Conservation (phyloP, 768 basidiomycete genomes). For the Leccinum sublutescens region DNA sequence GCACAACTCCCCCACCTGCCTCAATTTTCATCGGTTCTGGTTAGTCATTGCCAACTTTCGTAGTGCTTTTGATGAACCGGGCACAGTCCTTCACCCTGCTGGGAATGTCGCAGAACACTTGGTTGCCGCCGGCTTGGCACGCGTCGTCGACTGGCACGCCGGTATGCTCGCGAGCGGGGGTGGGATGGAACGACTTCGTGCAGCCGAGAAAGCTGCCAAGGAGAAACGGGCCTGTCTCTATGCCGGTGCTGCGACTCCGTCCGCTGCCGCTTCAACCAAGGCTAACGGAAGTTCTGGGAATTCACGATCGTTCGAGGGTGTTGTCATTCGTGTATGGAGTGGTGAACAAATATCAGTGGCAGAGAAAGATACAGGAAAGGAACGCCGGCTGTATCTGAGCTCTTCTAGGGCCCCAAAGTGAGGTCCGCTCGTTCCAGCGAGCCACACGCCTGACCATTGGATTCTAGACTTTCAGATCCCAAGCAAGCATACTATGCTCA, state of each 20-base stretch:
- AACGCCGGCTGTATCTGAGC: slow-evolving; percentile 82
- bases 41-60: slow-evolving; percentile 28
- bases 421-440: slow-evolving; percentile 16
- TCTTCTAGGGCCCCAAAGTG: slow-evolving; percentile 86
- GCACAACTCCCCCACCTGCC: slow-evolving; percentile 59
- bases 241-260: slow-evolving; percentile 46
- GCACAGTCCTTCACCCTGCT: slow-evolving; percentile 78
- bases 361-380: slow-evolving; percentile 69
- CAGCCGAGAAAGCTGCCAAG: slow-evolving; percentile 79
- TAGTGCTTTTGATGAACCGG: neutral
- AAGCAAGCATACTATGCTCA: slow-evolving; percentile 85
- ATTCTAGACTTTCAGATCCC: slow-evolving; percentile 70
- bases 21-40: slow-evolving; percentile 90
- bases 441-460: slow-evolving; percentile 3
- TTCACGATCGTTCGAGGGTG: slow-evolving; percentile 68
- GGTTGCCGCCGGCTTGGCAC: slow-evolving; percentile 79
- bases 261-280: slow-evolving; percentile 40
- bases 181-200: slow-evolving; percentile 84
- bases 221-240: slow-evolving; percentile 72
- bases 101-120: slow-evolving; percentile 94
- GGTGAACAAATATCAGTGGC: slow-evolving; percentile 86
- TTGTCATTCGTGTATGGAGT: slow-evolving; percentile 86
- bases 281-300: slow-evolving; percentile 45
- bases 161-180: slow-evolving; percentile 85
- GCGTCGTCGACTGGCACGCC: slow-evolving; percentile 96